phyloP scores from a whole-genome alignment of 352 stramenopile species.

The Phytophthora cajani region DNA sequence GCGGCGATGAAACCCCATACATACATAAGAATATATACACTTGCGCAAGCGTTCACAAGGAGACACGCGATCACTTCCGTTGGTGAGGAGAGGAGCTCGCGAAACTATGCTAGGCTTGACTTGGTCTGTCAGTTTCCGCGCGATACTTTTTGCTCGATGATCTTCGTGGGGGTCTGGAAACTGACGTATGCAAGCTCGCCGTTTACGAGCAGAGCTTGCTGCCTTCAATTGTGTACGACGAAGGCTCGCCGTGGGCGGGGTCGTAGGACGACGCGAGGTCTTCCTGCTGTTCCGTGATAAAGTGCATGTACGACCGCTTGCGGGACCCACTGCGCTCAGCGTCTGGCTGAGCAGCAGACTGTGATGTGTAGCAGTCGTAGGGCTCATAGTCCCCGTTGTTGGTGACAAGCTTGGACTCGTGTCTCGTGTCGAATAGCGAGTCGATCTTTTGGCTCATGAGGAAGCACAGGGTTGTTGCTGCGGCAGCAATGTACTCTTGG shows the following conservation, averaged over 20 bases:
- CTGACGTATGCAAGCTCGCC: conserved; percentile 6
- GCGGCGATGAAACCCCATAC: conserved; percentile 27
- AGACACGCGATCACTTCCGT: conserved; percentile 40
- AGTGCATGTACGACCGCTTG: conserved; percentile 83
- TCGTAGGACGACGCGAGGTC: conserved; percentile 48
- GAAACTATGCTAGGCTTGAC: conserved; percentile 24
- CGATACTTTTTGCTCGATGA: conserved; percentile 7
- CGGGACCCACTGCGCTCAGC: conserved; percentile 38
- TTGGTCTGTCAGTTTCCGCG: conserved; percentile 18
- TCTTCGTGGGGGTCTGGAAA: conserved; percentile 15
- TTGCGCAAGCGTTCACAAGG: conserved; percentile 28
- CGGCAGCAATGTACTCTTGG: conserved; percentile 81
- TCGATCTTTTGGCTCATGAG: conserved; percentile 89
- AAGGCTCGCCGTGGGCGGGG: conserved; percentile 39
- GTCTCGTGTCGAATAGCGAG: conserved; percentile 70
- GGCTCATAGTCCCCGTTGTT: conserved; percentile 68
- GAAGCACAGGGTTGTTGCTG: conserved; percentile 81
- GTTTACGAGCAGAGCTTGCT: conserved; percentile 80
- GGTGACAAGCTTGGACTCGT: conserved; percentile 36
- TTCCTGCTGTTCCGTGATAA: conserved; percentile 65
- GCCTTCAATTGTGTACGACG: conserved; percentile 72
- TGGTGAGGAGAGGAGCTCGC: conserved; percentile 29
- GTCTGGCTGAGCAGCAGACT: conserved; percentile 21
- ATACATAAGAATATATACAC: conserved; percentile 55
- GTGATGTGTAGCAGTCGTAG: conserved; percentile 74